A percentile compares a stretch with the other conserved stretches of the same genome.
These are phyloP conservation scores for Colletotrichum horii DNA, from an alignment of 2,329 filamentous ascomycete species.

Conservation along the genomic window DNA sequence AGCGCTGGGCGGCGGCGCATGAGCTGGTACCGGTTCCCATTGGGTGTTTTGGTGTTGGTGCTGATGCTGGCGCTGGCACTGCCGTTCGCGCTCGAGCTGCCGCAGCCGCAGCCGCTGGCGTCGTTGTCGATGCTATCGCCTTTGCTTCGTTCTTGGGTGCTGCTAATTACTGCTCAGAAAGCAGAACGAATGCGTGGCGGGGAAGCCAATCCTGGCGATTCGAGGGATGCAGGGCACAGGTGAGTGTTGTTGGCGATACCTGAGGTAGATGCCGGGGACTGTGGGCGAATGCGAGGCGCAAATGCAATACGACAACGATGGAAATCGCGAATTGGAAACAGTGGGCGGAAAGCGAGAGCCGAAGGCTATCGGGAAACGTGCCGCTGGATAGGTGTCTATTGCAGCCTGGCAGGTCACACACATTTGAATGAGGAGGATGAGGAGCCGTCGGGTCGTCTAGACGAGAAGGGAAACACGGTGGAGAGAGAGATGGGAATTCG, in stretches of 20 bases:
- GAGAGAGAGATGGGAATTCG: not conserved
- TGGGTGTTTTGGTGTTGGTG: not conserved
- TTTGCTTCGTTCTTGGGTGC: not conserved
- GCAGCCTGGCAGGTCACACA: not conserved
- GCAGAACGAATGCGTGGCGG: not conserved
- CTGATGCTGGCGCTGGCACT: not conserved
- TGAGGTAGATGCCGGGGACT: not conserved
- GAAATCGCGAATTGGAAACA: not conserved
- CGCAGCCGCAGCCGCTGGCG: slow-evolving; percentile 5
- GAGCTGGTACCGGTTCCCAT: not conserved
- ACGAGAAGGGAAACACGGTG: not conserved
- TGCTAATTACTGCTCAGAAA: not conserved
- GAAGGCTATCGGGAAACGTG: not conserved
- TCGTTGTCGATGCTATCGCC: not conserved
- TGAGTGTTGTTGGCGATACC: not conserved
- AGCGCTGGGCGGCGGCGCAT: not conserved
- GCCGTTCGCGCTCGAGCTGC: slow-evolving; percentile 6
- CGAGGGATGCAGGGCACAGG: not conserved
- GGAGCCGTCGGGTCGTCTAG: not conserved
- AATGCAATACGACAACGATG: not conserved
- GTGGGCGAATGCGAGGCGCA: not conserved
- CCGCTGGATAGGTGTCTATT: not conserved
- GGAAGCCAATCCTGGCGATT: not conserved
- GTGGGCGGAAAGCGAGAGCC: not conserved
- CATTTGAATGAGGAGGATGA: not conserved